phyloP scores from a whole-genome alignment of 768 basidiomycete species.

The Fomitopsis pulvina region DNA sequence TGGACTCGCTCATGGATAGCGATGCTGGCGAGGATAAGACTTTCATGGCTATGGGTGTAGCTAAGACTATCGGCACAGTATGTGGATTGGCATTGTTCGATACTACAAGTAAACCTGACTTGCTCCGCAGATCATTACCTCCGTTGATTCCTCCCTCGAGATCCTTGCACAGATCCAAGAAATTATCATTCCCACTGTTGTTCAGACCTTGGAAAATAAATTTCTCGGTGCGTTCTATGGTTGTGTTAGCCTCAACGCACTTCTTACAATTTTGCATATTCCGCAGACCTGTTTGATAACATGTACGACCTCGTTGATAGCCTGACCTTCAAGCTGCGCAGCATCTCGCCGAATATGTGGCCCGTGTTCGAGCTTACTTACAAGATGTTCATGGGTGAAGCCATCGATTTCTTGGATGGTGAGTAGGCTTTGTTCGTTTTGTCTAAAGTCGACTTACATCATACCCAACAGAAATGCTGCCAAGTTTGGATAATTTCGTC shows the following conservation, averaged over 20 bases:
- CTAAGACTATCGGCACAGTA: conserved; percentile 80
- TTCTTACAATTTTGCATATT: conserved; percentile 44
- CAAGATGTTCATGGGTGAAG: conserved; percentile 74
- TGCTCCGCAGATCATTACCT: conserved; percentile 54
- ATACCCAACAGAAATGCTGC: conserved; percentile 70
- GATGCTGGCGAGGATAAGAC: conserved; percentile 80
- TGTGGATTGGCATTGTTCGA: conserved; percentile 18
- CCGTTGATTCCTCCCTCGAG: conserved; percentile 67
- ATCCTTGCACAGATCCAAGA: conserved; percentile 78
- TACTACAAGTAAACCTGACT: conserved; percentile 1
- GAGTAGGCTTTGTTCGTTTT: conserved; percentile 12
- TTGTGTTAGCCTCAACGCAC: not conserved
- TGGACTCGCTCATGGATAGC: conserved; percentile 44
- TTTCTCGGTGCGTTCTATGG: conserved; percentile 50
- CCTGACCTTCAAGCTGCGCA: conserved; percentile 73
- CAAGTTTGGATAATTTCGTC: conserved; percentile 83
- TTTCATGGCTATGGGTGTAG: conserved; percentile 80
- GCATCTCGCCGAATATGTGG: conserved; percentile 82
- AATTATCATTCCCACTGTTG: conserved; percentile 71
- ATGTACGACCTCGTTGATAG: conserved; percentile 83
- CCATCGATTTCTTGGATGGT: conserved; percentile 86
- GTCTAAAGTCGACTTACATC: not conserved
- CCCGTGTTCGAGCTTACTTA: conserved; percentile 80
- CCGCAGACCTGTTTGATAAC: conserved; percentile 76
- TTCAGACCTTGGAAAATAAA: conserved; percentile 71